Evolutionary conservation across 495 filamentous ascomycete species (phyloP).

Genomic region (Entonaema liquescens): DNA sequence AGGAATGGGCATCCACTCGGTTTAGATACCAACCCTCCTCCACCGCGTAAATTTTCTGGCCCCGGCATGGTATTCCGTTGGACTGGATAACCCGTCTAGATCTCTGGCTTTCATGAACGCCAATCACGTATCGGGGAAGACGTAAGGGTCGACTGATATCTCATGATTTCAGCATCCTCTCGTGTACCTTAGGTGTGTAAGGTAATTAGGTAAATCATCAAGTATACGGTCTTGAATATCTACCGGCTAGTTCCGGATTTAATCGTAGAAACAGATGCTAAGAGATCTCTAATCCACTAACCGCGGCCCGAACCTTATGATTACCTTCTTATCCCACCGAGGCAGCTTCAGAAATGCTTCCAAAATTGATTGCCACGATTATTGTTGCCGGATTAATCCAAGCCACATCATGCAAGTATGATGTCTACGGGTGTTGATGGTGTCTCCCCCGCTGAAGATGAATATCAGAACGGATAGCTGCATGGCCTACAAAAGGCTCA

Average conservation of each 20-base stretch:
- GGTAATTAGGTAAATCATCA: not conserved
- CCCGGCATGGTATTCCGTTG: not conserved
- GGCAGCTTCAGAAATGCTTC: not conserved
- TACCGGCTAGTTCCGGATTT: not conserved
- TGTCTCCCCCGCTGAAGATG: not conserved
- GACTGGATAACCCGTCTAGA: not conserved
- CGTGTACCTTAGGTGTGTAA: not conserved
- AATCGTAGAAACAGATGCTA: not conserved
- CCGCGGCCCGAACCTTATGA: not conserved
- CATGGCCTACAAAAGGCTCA: not conserved
- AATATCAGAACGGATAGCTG: constrained; percentile 25
- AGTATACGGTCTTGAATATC: not conserved
- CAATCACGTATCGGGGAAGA: not conserved
- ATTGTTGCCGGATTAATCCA: not conserved
- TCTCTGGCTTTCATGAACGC: not conserved
- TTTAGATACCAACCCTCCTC: not conserved
- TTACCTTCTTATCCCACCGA: no score
- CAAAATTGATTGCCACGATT: not conserved
- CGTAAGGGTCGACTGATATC: not conserved
- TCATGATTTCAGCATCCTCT: not conserved
- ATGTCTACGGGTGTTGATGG: not conserved
- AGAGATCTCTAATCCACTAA: not conserved
- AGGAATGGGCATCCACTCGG: not conserved
- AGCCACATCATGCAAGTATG: constrained; percentile 2
- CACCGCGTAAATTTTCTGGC: not conserved